A percentile compares a stretch with the other conserved stretches of the same genome.
Conservation (phyloP, 2,329 filamentous ascomycete species). For the Aspergillus sp. region DNA sequence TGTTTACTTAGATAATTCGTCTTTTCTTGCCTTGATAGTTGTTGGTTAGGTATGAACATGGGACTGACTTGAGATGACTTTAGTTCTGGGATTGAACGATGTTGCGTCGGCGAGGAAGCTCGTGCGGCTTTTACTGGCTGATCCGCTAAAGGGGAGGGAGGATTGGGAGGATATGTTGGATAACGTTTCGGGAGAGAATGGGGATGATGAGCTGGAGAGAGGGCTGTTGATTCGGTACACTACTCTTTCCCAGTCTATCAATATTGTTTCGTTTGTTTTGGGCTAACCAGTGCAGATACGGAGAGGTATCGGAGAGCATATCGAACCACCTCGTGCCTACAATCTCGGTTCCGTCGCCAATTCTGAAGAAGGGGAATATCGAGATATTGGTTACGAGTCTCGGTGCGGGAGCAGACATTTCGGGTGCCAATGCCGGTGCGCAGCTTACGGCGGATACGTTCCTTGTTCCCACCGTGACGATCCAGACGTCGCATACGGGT, state of each 20-base stretch:
- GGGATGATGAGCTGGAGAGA: constrained; percentile 41
- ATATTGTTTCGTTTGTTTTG: too few species aligned
- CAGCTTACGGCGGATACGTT: constrained; percentile 63
- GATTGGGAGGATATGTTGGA: constrained; percentile 70
- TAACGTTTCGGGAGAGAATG: constrained; percentile 44
- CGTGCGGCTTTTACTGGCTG: constrained; percentile 70
- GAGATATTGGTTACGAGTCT: constrained; percentile 64
- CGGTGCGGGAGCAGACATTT: constrained; percentile 52
- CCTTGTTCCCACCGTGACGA: constrained; percentile 76
- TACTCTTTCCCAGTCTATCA: background rate
- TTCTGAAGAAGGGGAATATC: constrained; percentile 60
- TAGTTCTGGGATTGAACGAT: constrained; percentile 57
- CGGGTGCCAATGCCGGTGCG: constrained; percentile 48
- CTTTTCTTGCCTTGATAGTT: too few species aligned
- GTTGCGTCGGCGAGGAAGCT: constrained; percentile 60
- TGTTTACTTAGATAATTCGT: too few species aligned
- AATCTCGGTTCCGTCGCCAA: constrained; percentile 59
- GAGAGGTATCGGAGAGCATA: constrained; percentile 54
- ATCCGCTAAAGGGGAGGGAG: constrained; percentile 67
- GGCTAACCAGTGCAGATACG: constrained; percentile 51
- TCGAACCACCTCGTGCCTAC: constrained; percentile 58
- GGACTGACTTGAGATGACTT: constrained; percentile 7
- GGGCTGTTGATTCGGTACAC: constrained; percentile 68
- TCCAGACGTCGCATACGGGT: constrained; percentile 66
- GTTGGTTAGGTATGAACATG: background rate